Conservation (phyloP, 176 grass and related monocot species). For the Saccharum officinarum region DNA sequence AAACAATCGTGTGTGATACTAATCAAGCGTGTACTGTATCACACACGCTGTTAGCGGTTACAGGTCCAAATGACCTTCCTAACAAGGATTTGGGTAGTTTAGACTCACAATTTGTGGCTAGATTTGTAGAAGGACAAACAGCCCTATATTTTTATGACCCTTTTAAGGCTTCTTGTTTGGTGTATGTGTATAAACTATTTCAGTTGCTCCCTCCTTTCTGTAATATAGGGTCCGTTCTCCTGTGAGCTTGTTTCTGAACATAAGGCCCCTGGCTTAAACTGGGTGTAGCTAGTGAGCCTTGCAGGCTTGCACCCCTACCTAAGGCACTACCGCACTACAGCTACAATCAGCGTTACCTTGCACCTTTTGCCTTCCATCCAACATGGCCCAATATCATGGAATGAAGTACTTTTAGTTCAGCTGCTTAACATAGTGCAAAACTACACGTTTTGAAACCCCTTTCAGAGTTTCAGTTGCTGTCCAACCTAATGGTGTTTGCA, state of each 20-base stretch:
- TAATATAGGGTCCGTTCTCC: not conserved
- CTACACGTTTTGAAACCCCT: not conserved
- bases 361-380: not conserved
- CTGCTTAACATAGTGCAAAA: not conserved
- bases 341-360: not conserved
- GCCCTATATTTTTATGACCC: not conserved
- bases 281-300: not conserved
- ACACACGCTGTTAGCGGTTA: not conserved
- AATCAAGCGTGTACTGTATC: not conserved
- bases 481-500: not conserved
- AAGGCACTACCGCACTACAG: not conserved
- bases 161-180: not conserved
- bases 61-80: not conserved
- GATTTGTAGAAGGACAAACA: not conserved
- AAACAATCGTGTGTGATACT: not conserved
- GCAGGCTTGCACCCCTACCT: not conserved
- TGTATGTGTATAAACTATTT: not conserved
- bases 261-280: not conserved
- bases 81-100: not conserved
- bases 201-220: not conserved
- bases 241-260: not conserved
- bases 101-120: not conserved
- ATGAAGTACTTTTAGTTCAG: not conserved
- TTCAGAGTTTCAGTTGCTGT: not conserved
- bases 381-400: not conserved